Evolutionary conservation across 1,284 basidiomycete species (phyloP).

Genomic region (Leucoagaricus sp.): DNA sequence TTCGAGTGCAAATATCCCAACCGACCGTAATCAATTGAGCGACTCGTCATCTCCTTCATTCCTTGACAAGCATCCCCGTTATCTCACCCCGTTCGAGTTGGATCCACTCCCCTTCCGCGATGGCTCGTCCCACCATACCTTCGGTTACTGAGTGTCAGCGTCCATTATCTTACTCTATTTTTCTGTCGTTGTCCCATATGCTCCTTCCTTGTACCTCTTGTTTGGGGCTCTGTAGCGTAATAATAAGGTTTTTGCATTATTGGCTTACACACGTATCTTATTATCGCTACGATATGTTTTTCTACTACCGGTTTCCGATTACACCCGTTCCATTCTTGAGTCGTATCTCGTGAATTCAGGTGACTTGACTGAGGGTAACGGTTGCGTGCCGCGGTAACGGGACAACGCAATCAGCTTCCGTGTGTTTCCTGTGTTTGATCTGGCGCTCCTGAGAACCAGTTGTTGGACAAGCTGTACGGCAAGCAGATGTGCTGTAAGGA

Average conservation of each 20-base stretch:
- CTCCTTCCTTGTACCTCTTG: conserved; percentile 11
- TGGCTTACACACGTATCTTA: conserved; percentile 12
- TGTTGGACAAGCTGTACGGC: conserved; percentile 1
- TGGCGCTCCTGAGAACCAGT: conserved; percentile 9
- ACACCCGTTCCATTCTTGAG: background rate
- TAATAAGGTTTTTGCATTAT: conserved; percentile 8
- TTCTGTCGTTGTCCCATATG: conserved; percentile 16
- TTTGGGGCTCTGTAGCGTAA: conserved; percentile 14
- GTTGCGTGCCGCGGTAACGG: conserved; percentile 4
- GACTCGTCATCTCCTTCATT: conserved; percentile 57
- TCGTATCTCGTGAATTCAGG: background rate
- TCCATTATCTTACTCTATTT: conserved; percentile 22
- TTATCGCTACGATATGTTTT: conserved; percentile 12
- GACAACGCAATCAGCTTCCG: background rate
- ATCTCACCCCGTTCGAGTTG: conserved; percentile 55
- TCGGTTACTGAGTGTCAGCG: conserved; percentile 17
- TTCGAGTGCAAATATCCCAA: conserved; percentile 38
- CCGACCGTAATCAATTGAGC: conserved; percentile 48
- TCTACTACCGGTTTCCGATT: conserved; percentile 8
- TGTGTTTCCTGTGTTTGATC: background rate
- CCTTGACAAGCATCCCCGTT: conserved; percentile 59
- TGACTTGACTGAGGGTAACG: conserved; percentile 1
- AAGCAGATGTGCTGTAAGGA: conserved; percentile 52
- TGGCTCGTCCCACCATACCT: conserved; percentile 23
- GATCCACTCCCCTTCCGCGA: conserved; percentile 69